Conservation (phyloP, 306 rosid genomes). For the cucumber (Cucumis sativus) region DNA sequence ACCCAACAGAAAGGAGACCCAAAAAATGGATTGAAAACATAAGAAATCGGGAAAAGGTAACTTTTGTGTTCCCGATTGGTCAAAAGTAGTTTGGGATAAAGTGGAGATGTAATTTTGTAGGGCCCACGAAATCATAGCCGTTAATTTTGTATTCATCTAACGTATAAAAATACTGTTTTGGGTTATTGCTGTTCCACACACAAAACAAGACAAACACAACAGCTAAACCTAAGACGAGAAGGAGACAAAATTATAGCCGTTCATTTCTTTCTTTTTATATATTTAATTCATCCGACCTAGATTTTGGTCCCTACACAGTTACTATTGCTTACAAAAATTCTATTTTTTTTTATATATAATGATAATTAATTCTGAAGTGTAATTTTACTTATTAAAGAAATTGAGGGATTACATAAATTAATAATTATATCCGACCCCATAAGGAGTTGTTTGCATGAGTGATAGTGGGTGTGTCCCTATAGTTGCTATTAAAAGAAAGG, state of each 20-base stretch:
- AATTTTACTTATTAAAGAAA: background rate
- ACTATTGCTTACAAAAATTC: background rate
- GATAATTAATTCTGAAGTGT: background rate
- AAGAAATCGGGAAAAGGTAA: background rate
- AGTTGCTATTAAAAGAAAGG: background rate
- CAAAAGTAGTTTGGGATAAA: background rate
- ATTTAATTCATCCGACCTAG: background rate
- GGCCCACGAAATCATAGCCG: slow-evolving; percentile 2
- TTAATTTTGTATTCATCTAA: slow-evolving; percentile 1
- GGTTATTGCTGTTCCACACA: background rate
- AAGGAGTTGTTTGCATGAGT: background rate
- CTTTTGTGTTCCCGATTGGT: slow-evolving; percentile 5
- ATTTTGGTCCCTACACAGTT: background rate
- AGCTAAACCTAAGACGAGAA: slow-evolving; percentile 14
- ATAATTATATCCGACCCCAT: background rate
- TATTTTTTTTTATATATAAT: background rate
- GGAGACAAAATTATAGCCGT: slow-evolving; percentile 35
- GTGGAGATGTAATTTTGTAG: background rate
- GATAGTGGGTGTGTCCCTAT: background rate
- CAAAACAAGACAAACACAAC: background rate
- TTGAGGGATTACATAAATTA: background rate
- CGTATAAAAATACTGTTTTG: background rate
- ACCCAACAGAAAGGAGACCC: slow-evolving; percentile 8
- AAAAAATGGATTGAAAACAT: background rate
- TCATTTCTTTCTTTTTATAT: background rate